phyloP scores from a whole-genome alignment of 495 filamentous ascomycete genomes.

The Pyrenula aspistea region DNA sequence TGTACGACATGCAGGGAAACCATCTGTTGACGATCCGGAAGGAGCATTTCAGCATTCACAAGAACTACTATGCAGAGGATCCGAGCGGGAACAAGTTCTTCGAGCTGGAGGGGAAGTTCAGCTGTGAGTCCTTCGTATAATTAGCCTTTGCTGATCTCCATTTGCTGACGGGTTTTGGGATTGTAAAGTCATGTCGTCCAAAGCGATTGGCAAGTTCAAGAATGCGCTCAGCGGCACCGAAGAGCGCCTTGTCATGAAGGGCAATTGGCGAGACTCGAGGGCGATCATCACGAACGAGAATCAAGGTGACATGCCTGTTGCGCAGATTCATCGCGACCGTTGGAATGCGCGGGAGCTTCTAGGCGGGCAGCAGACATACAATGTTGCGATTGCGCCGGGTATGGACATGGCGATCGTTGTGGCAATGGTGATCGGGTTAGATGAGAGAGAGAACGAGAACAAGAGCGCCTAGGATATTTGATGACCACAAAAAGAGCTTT shows the following conservation, averaged over 20 bases:
- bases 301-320: slow-evolving; percentile 26
- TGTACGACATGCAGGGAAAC: slow-evolving; percentile 29
- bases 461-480: background rate
- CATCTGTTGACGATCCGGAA: slow-evolving; percentile 40
- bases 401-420: slow-evolving; percentile 47
- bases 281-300: slow-evolving; percentile 37
- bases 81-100: slow-evolving; percentile 27
- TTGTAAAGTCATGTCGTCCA: slow-evolving; percentile 29
- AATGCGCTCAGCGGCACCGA: slow-evolving; percentile 20
- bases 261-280: slow-evolving; percentile 35
- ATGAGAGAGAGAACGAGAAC: slow-evolving; percentile 45
- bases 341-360: slow-evolving; percentile 40
- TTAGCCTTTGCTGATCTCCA: no score
- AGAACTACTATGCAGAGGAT: slow-evolving; percentile 31
- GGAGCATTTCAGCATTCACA: slow-evolving; percentile 35
- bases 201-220: slow-evolving; percentile 35
- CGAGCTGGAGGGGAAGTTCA: slow-evolving; percentile 37
- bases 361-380: slow-evolving; percentile 48
- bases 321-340: slow-evolving; percentile 40
- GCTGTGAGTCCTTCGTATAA: slow-evolving; percentile 26
- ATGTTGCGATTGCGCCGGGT: slow-evolving; percentile 42
- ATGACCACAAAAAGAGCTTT: no score
- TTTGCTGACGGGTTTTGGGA: background rate
- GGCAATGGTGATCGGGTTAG: slow-evolving; percentile 48
- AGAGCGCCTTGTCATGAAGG: slow-evolving; percentile 27